These are phyloP conservation scores for Magnaporthiopsis rhizophila DNA, from an alignment of 2,329 filamentous ascomycete genomes.

Conservation along the genomic window DNA sequence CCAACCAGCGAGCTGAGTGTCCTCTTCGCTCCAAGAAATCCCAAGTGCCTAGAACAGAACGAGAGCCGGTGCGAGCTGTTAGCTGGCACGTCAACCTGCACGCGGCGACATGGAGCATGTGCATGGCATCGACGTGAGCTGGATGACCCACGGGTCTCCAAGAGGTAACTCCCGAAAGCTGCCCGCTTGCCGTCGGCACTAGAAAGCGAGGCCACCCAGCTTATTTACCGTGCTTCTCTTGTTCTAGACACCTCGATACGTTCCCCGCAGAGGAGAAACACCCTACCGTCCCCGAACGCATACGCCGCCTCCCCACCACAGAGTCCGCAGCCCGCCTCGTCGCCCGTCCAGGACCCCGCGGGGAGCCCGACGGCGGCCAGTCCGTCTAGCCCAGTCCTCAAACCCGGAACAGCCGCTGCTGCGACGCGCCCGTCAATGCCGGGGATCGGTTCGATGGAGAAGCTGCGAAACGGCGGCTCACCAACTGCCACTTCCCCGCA, in stretches of 20 bases:
- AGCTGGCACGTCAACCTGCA: neutral
- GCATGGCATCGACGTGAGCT: constrained; percentile 79
- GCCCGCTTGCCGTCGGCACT: neutral
- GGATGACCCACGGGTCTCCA: constrained; percentile 74
- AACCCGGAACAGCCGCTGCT: constrained; percentile 7
- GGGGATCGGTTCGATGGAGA: constrained; percentile 21
- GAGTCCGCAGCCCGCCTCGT: constrained; percentile 1
- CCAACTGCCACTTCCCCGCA: constrained; percentile 28
- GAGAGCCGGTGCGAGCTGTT: neutral
- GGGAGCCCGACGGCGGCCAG: constrained; percentile 1
- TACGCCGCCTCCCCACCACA: constrained; percentile 3
- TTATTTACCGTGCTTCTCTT: neutral
- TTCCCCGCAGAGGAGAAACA: constrained; percentile 19
- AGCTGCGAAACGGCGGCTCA: constrained; percentile 20
- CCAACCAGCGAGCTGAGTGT: neutral
- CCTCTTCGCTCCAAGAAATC: neutral
- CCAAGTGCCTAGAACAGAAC: neutral
- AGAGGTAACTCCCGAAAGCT: constrained; percentile 52
- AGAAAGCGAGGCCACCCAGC: neutral
- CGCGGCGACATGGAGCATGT: constrained; percentile 60
- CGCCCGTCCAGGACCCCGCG: neutral
- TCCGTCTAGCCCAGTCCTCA: constrained; percentile 2
- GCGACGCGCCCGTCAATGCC: constrained; percentile 9
- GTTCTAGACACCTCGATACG: constrained; percentile 19
- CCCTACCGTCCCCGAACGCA: constrained; percentile 14